These are phyloP conservation scores for Erodium maritimum DNA, from an alignment of 345 rosid genomes.

Conservation along the genomic window DNA sequence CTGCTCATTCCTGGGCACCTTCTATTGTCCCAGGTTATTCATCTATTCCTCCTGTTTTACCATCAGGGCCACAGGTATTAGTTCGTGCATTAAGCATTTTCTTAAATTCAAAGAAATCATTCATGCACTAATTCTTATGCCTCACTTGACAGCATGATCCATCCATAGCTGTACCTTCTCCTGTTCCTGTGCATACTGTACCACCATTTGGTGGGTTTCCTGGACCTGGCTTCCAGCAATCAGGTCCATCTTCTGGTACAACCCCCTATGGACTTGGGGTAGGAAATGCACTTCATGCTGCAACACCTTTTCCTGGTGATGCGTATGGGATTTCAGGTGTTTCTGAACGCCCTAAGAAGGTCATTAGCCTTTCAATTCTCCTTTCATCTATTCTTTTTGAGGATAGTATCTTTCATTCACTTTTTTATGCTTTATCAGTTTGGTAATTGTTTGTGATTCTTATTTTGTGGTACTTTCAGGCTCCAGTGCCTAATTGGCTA, in stretches of 20 bases:
- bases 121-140: slow-evolving; percentile 8
- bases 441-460: neutral
- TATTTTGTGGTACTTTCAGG: slow-evolving; percentile 39
- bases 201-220: slow-evolving; percentile 63
- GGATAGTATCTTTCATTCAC: neutral
- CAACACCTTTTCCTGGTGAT: slow-evolving; percentile 55
- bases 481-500: slow-evolving; percentile 92
- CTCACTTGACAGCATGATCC: slow-evolving; percentile 53
- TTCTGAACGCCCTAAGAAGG: slow-evolving; percentile 83
- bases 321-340: slow-evolving; percentile 52
- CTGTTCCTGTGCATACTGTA: slow-evolving; percentile 47
- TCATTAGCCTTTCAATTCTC: slow-evolving; percentile 11
- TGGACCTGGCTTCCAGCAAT: slow-evolving; percentile 48
- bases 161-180: slow-evolving; percentile 33
- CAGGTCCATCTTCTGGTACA: slow-evolving; percentile 37
- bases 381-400: neutral
- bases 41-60: slow-evolving; percentile 39
- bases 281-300: slow-evolving; percentile 48
- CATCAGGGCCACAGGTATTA: slow-evolving; percentile 51
- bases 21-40: slow-evolving; percentile 48
- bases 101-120: slow-evolving; percentile 1
- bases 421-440: neutral
- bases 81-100: slow-evolving; percentile 8
- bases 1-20: slow-evolving; percentile 48
- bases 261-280: slow-evolving; percentile 41